A percentile compares a stretch with the other conserved stretches of the same genome.
phyloP scores from a whole-genome alignment of 2,329 filamentous ascomycete species.

The Raffaelea ambrosiae region DNA sequence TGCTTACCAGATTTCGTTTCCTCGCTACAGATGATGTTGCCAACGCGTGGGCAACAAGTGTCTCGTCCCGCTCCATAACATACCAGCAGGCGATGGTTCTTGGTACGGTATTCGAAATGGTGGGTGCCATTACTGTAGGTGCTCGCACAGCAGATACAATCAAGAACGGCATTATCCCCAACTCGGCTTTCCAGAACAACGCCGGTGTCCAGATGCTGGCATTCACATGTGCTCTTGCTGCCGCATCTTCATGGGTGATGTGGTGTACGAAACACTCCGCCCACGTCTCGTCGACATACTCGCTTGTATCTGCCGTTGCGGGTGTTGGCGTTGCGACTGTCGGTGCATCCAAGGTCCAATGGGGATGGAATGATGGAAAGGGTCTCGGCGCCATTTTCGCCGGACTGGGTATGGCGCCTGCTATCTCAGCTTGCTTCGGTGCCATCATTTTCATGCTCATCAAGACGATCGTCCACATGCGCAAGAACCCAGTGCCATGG shows the following conservation, averaged over 20 bases:
- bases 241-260: constrained; percentile 66
- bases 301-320: constrained; percentile 58
- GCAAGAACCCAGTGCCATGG: constrained; percentile 63
- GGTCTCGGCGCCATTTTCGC: constrained; percentile 66
- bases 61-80: constrained; percentile 68
- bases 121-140: constrained; percentile 58
- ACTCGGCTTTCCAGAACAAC: constrained; percentile 46
- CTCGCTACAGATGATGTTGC: constrained; percentile 62
- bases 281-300: constrained; percentile 67
- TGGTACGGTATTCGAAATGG: constrained; percentile 58
- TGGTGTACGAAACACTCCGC: constrained; percentile 68
- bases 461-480: constrained; percentile 62
- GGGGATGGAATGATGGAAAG: constrained; percentile 62
- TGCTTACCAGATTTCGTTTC: not conserved
- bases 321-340: constrained; percentile 62
- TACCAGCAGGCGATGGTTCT: constrained; percentile 62
- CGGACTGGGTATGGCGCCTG: constrained; percentile 62
- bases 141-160: constrained; percentile 67
- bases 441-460: constrained; percentile 65
- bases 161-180: constrained; percentile 68
- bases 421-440: constrained; percentile 56
- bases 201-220: constrained; percentile 61
- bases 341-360: constrained; percentile 52
- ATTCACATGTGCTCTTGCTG: constrained; percentile 56
- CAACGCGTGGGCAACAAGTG: constrained; percentile 73